These are phyloP conservation scores for Platanus orientalis DNA, from an alignment of 164 flowering plant genomes.

Conservation along the genomic window DNA sequence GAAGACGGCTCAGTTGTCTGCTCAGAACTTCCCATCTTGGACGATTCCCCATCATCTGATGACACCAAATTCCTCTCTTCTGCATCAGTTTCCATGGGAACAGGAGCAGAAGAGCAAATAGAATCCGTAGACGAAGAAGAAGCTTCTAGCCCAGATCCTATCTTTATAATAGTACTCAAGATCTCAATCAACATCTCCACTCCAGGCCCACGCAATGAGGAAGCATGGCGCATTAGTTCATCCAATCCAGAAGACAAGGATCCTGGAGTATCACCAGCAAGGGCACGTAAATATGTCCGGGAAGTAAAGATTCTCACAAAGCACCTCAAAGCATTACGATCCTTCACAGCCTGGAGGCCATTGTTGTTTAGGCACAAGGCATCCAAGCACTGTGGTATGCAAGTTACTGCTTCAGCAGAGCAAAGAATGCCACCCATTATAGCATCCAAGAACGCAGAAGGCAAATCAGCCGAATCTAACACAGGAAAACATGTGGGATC, in stretches of 20 bases:
- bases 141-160: constrained; percentile 59
- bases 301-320: constrained; percentile 89
- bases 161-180: constrained; percentile 46
- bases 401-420: constrained; percentile 80
- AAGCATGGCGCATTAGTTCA: constrained; percentile 89
- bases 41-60: constrained; percentile 42
- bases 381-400: constrained; percentile 92
- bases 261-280: constrained; percentile 65
- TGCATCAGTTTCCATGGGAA: constrained; percentile 85
- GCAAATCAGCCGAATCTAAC: constrained; percentile 77
- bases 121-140: constrained; percentile 34
- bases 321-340: constrained; percentile 78
- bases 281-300: constrained; percentile 60
- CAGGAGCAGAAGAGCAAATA: constrained; percentile 35
- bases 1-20: constrained; percentile 41
- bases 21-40: constrained; percentile 44
- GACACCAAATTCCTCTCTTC: constrained; percentile 44
- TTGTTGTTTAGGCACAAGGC: constrained; percentile 81
- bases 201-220: constrained; percentile 73
- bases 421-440: constrained; percentile 75
- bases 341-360: constrained; percentile 90
- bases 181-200: constrained; percentile 86
- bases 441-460: constrained; percentile 83
- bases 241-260: constrained; percentile 79
- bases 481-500: constrained; percentile 82